Evolutionary conservation across 148 eudicot species (phyloP).

Genomic region (Camellia japonica): DNA sequence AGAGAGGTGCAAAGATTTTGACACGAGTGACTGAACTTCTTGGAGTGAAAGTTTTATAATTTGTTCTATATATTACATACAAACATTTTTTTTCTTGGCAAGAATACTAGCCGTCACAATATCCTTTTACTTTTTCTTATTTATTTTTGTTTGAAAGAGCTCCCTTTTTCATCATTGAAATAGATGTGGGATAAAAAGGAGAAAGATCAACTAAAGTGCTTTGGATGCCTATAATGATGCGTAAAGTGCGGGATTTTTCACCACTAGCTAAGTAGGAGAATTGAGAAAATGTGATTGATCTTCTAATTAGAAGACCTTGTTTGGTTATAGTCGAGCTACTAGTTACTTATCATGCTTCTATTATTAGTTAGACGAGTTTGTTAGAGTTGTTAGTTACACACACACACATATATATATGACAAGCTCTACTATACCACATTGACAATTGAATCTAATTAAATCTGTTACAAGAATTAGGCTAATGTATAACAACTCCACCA

Average conservation of each 20-base stretch:
- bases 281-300: not conserved
- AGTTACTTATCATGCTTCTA: not conserved
- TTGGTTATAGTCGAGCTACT: not conserved
- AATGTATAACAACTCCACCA: no score
- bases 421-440: no score
- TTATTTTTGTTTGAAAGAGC: not conserved
- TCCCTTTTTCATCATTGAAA: not conserved
- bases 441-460: no score
- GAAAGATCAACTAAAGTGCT: constrained; percentile 3
- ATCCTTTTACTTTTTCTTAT: not conserved
- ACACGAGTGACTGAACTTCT: not conserved
- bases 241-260: not conserved
- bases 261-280: not conserved
- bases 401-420: no score
- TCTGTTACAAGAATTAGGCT: no score
- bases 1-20: not conserved
- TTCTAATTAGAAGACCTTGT: not conserved
- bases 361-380: no score
- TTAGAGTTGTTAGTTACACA: no score
- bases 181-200: not conserved
- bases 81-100: not conserved
- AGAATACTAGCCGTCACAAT: not conserved
- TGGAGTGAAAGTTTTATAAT: not conserved
- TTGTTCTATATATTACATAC: not conserved
- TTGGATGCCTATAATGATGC: not conserved